Evolutionary conservation across 2,329 filamentous ascomycete species (phyloP).

Genomic region (Elsinoe batatas): DNA sequence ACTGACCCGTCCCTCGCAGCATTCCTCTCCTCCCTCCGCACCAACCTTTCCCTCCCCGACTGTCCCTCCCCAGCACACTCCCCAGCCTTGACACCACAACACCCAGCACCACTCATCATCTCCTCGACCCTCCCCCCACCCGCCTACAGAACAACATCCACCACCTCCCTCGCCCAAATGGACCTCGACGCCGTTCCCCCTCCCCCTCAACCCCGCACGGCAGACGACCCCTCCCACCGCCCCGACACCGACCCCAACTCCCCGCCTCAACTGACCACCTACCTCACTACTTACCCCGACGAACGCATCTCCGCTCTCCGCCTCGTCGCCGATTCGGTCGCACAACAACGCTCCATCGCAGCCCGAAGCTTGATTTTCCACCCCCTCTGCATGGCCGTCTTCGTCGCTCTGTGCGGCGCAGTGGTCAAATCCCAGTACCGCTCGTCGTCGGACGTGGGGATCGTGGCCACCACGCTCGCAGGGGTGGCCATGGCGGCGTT

Average conservation of each 20-base stretch:
- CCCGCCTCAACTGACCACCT: constrained; percentile 55
- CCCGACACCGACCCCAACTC: constrained; percentile 29
- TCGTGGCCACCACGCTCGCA: constrained; percentile 48
- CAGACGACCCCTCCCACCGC: constrained; percentile 17
- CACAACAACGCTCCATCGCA: constrained; percentile 66
- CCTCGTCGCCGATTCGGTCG: constrained; percentile 70
- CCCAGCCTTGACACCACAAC: constrained; percentile 47
- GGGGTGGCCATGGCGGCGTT: constrained; percentile 56
- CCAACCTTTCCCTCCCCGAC: constrained; percentile 60
- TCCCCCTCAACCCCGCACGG: constrained; percentile 23
- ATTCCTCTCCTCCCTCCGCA: constrained; percentile 72
- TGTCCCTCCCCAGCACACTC: constrained; percentile 22
- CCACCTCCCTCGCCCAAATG: constrained; percentile 31
- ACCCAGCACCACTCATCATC: constrained; percentile 45
- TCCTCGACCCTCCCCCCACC: constrained; percentile 45
- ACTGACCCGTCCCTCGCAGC: constrained; percentile 40
- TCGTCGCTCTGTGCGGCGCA: constrained; percentile 31
- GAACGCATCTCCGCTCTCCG: constrained; percentile 60
- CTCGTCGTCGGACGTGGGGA: constrained; percentile 40
- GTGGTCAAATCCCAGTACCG: constrained; percentile 32
- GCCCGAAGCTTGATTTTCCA: constrained; percentile 55
- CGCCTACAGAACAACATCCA: constrained; percentile 32
- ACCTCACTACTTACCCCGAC: constrained; percentile 37
- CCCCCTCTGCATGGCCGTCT: constrained; percentile 36
- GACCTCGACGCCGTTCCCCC: constrained; percentile 19